A percentile compares a stretch with the other conserved stretches of the same genome.
Evolutionary conservation across 768 basidiomycete species (phyloP).

Genomic region (Paxillus rubicundulus): DNA sequence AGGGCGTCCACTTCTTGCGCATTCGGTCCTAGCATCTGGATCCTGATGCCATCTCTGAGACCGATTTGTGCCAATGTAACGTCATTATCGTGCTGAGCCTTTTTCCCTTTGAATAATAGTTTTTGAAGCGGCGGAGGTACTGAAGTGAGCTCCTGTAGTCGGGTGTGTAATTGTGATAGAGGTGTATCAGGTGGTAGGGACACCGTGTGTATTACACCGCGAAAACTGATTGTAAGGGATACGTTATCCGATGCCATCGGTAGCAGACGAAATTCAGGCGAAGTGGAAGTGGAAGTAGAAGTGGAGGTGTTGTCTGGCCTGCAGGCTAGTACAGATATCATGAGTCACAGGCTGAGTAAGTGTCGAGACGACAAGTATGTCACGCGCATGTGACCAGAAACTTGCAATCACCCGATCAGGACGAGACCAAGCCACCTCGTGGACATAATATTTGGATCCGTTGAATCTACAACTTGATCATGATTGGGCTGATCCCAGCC

Average conservation of each 20-base stretch:
- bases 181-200: conserved; percentile 49
- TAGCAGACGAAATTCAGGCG: neutral
- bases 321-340: too few species aligned
- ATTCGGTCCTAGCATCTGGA: conserved; percentile 72
- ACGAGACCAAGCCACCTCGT: too few species aligned
- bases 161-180: conserved; percentile 47
- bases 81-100: conserved; percentile 29
- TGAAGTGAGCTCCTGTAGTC: conserved; percentile 59
- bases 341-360: conserved; percentile 13
- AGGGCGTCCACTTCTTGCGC: conserved; percentile 53
- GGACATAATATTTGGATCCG: too few species aligned
- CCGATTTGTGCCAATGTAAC: conserved; percentile 44
- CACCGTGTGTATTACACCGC: conserved; percentile 48
- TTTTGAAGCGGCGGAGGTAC: conserved; percentile 70
- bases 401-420: neutral
- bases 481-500: too few species aligned
- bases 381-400: conserved; percentile 1
- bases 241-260: conserved; percentile 6
- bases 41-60: conserved; percentile 61
- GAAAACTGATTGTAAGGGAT: conserved; percentile 38
- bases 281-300: neutral
- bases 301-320: neutral
- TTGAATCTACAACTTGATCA: too few species aligned
- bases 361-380: neutral
- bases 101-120: conserved; percentile 70